phyloP scores from a whole-genome alignment of 1,139 yeast genomes.

The Yamadazyma pseudoaaseri region DNA sequence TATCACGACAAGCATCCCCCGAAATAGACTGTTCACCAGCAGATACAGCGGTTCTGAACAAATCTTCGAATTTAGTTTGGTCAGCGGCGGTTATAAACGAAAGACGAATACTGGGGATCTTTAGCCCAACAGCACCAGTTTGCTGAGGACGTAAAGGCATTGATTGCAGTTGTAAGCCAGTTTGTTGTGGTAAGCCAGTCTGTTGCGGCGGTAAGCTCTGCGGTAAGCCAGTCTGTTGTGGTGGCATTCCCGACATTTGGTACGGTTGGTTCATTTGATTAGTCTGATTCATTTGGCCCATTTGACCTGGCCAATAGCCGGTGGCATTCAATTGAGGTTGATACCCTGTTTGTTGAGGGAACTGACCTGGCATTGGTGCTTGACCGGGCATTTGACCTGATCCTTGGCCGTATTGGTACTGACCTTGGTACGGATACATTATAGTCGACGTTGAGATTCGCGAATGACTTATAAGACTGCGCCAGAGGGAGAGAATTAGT shows the following conservation, averaged over 20 bases:
- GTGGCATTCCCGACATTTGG: slow-evolving; percentile 11
- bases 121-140: slow-evolving; percentile 33
- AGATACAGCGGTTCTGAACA: slow-evolving; percentile 78
- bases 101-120: slow-evolving; percentile 67
- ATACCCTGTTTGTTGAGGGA: slow-evolving; percentile 24
- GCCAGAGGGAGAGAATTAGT: no score
- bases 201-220: slow-evolving; percentile 11
- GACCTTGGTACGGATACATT: slow-evolving; percentile 9
- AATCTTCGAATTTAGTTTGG: slow-evolving; percentile 79
- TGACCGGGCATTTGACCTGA: slow-evolving; percentile 29
- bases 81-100: slow-evolving; percentile 84
- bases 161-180: slow-evolving; percentile 19
- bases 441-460: no score
- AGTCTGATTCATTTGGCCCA: slow-evolving; percentile 1
- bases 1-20: slow-evolving; percentile 77
- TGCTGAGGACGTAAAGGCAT: slow-evolving; percentile 30
- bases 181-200: slow-evolving; percentile 17
- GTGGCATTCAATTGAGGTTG: slow-evolving; percentile 13
- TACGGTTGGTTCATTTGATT: background rate
- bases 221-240: slow-evolving; percentile 8
- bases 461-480: no score
- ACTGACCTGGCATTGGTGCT: slow-evolving; percentile 1
- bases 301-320: slow-evolving; percentile 14
- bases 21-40: slow-evolving; percentile 72
- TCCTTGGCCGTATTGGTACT: background rate